phyloP scores from a whole-genome alignment of 768 basidiomycete genomes.

The Holtermannia corniformis region DNA sequence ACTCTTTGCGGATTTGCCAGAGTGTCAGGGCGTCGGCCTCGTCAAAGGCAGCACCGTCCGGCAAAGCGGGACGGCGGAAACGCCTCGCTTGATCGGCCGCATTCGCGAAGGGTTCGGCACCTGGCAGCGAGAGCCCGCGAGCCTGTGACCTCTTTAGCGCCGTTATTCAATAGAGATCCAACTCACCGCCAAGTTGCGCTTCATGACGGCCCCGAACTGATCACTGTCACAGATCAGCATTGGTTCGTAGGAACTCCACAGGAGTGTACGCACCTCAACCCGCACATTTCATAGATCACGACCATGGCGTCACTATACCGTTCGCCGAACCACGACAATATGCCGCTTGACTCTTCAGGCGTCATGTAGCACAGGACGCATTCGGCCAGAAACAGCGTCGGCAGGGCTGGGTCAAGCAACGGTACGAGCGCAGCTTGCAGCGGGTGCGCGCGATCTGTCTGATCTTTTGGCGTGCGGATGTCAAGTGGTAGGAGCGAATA shows the following conservation, averaged over 20 bases:
- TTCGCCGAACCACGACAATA: slow-evolving; percentile 66
- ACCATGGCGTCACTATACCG: slow-evolving; percentile 43
- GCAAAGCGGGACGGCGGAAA: slow-evolving; percentile 45
- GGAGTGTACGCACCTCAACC: slow-evolving; percentile 47
- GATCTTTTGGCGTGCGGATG: slow-evolving; percentile 46
- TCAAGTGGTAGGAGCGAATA: slow-evolving; percentile 68
- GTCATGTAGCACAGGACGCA: slow-evolving; percentile 86
- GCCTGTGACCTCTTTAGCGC: slow-evolving; percentile 48
- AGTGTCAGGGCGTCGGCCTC: slow-evolving; percentile 54
- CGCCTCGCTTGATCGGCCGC: slow-evolving; percentile 52
- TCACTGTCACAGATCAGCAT: slow-evolving; percentile 46
- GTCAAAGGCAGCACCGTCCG: slow-evolving; percentile 47
- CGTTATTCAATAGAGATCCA: too few species aligned
- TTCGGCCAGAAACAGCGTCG: slow-evolving; percentile 82
- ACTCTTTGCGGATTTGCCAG: slow-evolving; percentile 54
- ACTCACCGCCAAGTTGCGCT: slow-evolving; percentile 67
- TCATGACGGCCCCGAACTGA: slow-evolving; percentile 85
- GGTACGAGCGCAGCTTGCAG: slow-evolving; percentile 11
- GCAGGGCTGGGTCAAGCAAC: slow-evolving; percentile 53
- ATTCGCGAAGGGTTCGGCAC: slow-evolving; percentile 56
- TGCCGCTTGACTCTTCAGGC: slow-evolving; percentile 49
- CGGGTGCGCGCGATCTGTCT: background rate
- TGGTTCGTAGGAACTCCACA: background rate
- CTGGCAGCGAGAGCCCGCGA: slow-evolving; percentile 64
- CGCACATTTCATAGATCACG: slow-evolving; percentile 89